A percentile compares a stretch with the other conserved stretches of the same genome.
Evolutionary conservation across 2,329 filamentous ascomycete species (phyloP).

Genomic region (Fusarium continuum): DNA sequence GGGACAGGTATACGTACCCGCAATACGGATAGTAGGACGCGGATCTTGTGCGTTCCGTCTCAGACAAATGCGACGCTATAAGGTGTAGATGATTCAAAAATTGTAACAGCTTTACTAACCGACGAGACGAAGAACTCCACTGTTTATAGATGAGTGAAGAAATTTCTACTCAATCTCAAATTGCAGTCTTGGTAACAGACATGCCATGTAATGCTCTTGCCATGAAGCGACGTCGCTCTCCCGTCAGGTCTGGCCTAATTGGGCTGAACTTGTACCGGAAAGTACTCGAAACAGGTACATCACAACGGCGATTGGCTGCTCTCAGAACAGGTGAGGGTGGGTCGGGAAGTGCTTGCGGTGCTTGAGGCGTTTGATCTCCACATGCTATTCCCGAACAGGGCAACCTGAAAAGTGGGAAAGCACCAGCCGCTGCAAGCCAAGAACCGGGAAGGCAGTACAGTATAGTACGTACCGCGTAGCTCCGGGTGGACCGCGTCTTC

Average conservation of each 20-base stretch:
- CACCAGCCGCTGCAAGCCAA: constrained; percentile 12
- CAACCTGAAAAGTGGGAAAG: constrained; percentile 21
- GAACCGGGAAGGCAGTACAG: constrained; percentile 20
- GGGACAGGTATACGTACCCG: background rate
- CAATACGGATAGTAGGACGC: constrained; percentile 18
- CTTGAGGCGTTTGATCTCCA: background rate
- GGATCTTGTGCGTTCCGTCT: constrained; percentile 30
- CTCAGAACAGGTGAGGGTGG: constrained; percentile 2
- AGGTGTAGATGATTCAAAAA: constrained; percentile 11
- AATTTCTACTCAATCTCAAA: background rate
- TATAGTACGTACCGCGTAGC: constrained; percentile 19
- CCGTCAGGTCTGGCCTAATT: constrained; percentile 9
- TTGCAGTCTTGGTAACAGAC: background rate
- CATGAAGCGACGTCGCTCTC: constrained; percentile 1
- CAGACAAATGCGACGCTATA: constrained; percentile 14
- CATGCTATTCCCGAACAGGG: constrained; percentile 25
- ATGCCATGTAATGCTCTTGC: constrained; percentile 1
- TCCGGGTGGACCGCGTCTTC: constrained; percentile 28
- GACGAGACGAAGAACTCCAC: background rate
- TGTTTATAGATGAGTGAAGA: background rate
- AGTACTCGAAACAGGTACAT: constrained; percentile 35
- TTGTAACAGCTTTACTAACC: background rate
- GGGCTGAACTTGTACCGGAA: constrained; percentile 23
- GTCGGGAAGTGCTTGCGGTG: constrained; percentile 9
- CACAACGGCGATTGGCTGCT: constrained; percentile 19